Conservation (phyloP, 1,139 yeast species). For the Suhomyces bolitotheri region DNA sequence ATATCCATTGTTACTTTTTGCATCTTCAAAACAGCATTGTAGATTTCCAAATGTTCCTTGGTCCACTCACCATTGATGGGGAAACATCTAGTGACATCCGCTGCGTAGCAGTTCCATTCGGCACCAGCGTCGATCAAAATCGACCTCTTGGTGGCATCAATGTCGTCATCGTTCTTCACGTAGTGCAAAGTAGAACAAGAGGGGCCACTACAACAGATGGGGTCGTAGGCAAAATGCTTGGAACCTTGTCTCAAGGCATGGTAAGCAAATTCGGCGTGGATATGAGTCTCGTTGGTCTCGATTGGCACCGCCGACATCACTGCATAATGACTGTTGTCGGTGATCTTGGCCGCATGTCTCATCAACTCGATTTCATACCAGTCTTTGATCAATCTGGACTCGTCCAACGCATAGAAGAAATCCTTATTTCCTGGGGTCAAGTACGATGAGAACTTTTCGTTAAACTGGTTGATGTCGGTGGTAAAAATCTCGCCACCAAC, state of each 20-base stretch:
- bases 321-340: conserved; percentile 85
- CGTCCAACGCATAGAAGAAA: conserved; percentile 78
- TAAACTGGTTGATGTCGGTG: conserved; percentile 45
- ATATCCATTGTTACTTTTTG: conserved; percentile 66
- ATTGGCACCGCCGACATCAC: conserved; percentile 93
- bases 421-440: conserved; percentile 46
- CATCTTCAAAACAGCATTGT: conserved; percentile 81
- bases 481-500: conserved; percentile 30
- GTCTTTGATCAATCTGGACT: conserved; percentile 82
- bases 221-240: conserved; percentile 85
- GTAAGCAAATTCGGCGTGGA: conserved; percentile 92
- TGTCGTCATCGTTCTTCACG: conserved; percentile 74
- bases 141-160: conserved; percentile 53
- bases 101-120: conserved; percentile 90
- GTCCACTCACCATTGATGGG: conserved; percentile 92
- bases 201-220: conserved; percentile 93
- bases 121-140: conserved; percentile 95
- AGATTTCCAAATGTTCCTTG: conserved; percentile 78
- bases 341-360: conserved; percentile 77
- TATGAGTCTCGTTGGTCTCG: conserved; percentile 83
- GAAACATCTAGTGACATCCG: conserved; percentile 94
- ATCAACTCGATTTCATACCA: conserved; percentile 72
- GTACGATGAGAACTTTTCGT: conserved; percentile 28
- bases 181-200: conserved; percentile 91
- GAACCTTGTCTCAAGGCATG: conserved; percentile 95